Evolutionary conservation across 2,329 filamentous ascomycete genomes (phyloP), one percentile per base, ranked within the genome.

Genomic region (Phialemoniopsis sp.): DNA sequence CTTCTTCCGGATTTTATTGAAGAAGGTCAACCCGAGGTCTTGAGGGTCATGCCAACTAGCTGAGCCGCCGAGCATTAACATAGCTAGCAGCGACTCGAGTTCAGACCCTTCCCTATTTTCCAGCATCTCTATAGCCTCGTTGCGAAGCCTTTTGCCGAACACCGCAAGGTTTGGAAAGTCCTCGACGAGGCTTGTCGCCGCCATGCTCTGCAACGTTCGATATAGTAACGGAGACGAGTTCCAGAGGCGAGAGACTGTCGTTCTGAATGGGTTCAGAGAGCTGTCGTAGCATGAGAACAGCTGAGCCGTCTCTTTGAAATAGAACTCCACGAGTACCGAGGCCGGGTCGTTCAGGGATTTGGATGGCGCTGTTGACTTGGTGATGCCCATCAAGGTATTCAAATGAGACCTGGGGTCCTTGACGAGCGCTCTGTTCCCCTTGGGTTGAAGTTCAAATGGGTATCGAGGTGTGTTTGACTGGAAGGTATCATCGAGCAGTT

Each of bases 201-300:
- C 72, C 74, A 78, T 79, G 46, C 73, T 77, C 46, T 78, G 73
- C 44, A 78, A 71, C 1, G 73, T 72, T 35, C 69, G 72, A 48
- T 70, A 73, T 46, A 77, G 71, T 3, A 72, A 70, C 19, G 70
- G 54, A 2, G 71, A 75, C 17, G 67, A 68, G 29, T 67, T 63
- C 62, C n/a, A n/a, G n/a, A n/a, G n/a, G n/a, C n/a, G n/a, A n/a
- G n/a, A n/a, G 66, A 78, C 9, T 70, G 63, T 18, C 65, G 70
- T 18, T 62, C 74, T 62, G 50, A 78, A 78, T 2, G 74, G 74
- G 47, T 79, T 80, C 49, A 76, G 63, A 29, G 66, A 60, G 29
- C 73, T 76, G 56, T 79, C n/a, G n/a, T 76, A 79, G 48, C 70
- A 74, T 21, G 75, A 78, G 48, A 74, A 79, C 3, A 78, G 50